phyloP scores from a whole-genome alignment of 257 asterid genomes.

The Nicotiana undulata region DNA sequence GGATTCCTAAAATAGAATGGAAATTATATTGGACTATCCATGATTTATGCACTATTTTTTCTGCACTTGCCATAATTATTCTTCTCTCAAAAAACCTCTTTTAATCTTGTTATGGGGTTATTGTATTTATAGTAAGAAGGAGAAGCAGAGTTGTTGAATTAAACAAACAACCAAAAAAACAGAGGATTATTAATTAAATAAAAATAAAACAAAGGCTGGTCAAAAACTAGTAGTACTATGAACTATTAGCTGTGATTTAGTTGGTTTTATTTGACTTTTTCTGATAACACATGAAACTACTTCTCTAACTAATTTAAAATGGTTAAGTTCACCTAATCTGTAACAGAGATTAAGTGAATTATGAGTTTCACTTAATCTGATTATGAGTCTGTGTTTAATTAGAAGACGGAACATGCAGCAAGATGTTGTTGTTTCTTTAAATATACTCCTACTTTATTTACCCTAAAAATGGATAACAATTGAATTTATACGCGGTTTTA shows the following conservation, averaged over 20 bases:
- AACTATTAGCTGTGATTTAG: not conserved
- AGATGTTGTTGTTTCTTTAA: not conserved
- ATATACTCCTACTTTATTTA: not conserved
- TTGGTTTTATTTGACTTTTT: not conserved
- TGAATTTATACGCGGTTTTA: no score
- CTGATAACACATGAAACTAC: not conserved
- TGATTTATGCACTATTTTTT: not conserved
- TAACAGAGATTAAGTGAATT: not conserved
- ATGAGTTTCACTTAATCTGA: not conserved
- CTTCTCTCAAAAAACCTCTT: not conserved
- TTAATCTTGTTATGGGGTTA: not conserved
- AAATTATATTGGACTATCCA: not conserved
- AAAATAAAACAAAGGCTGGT: not conserved
- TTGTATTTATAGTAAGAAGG: not conserved
- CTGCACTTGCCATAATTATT: not conserved
- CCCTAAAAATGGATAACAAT: no score
- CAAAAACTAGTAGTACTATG: not conserved
- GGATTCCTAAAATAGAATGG: conserved; percentile 2
- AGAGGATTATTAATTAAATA: not conserved
- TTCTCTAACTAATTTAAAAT: not conserved
- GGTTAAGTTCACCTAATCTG: conserved; percentile 1
- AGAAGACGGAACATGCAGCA: not conserved
- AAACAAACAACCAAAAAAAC: not conserved
- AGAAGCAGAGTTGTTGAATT: not conserved
- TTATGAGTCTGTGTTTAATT: not conserved